A percentile compares a stretch with the other conserved stretches of the same genome.
These are phyloP conservation scores for Phytophthora tentaculata DNA, from an alignment of 352 stramenopile genomes.

Conservation along the genomic window DNA sequence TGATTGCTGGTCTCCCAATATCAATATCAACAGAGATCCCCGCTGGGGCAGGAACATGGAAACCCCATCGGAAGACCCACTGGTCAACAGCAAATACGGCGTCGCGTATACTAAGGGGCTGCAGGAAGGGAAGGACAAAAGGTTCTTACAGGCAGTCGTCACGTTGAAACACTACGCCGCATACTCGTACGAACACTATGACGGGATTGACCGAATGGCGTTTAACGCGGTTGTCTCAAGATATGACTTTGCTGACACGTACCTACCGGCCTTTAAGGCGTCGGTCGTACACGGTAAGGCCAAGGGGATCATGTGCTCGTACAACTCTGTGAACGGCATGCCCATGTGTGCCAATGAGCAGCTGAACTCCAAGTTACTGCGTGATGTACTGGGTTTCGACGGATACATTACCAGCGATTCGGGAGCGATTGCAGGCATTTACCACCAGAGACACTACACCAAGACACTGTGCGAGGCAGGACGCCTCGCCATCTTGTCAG, in stretches of 20 bases:
- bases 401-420: slow-evolving; percentile 97
- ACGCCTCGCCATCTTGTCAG: slow-evolving; percentile 66
- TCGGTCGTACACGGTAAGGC: slow-evolving; percentile 83
- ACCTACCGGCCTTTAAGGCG: slow-evolving; percentile 85
- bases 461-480: slow-evolving; percentile 72
- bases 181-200: slow-evolving; percentile 90
- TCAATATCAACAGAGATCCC: slow-evolving; percentile 96
- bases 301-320: slow-evolving; percentile 95
- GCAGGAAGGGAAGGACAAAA: slow-evolving; percentile 76
- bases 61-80: slow-evolving; percentile 93
- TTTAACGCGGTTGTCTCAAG: slow-evolving; percentile 91
- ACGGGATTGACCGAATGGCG: slow-evolving; percentile 71
- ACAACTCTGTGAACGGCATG: slow-evolving; percentile 96
- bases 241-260: slow-evolving; percentile 94
- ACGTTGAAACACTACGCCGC: slow-evolving; percentile 95
- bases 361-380: slow-evolving; percentile 74
- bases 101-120: slow-evolving; percentile 90
- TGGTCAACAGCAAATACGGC: slow-evolving; percentile 92
- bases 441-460: slow-evolving; percentile 77
- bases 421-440: slow-evolving; percentile 89
- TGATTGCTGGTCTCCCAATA: slow-evolving; percentile 95
- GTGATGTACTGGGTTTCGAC: slow-evolving; percentile 86
- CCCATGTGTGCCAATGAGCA: slow-evolving; percentile 91
- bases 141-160: slow-evolving; percentile 85
- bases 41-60: slow-evolving; percentile 95